Conservation (phyloP, 208 protist species). For the Novymonas esmeraldas region DNA sequence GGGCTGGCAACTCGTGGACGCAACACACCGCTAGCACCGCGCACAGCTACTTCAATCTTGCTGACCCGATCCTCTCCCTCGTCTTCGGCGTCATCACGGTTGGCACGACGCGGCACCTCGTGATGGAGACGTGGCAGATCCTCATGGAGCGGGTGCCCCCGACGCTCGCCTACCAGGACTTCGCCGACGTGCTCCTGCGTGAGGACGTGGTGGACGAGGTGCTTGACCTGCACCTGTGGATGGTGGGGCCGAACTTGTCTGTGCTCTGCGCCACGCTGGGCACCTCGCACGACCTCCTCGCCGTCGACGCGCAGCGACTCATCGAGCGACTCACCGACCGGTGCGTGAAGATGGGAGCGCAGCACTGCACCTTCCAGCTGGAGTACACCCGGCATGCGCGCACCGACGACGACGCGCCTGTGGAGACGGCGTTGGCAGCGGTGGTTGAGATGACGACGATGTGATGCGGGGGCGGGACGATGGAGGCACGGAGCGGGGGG, state of each 20-base stretch:
- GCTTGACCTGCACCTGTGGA: slow-evolving; percentile 25
- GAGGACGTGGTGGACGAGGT: slow-evolving; percentile 21
- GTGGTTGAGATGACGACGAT: too few relatives aligned
- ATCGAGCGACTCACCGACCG: slow-evolving; percentile 23
- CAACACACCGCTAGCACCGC: slow-evolving; percentile 17
- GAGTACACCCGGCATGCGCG: slow-evolving; percentile 15
- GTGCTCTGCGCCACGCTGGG: slow-evolving; percentile 22
- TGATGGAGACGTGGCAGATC: slow-evolving; percentile 18
- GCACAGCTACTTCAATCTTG: slow-evolving; percentile 31
- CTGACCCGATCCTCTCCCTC: slow-evolving; percentile 15
- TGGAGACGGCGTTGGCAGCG: not conserved
- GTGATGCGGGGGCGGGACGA: too few relatives aligned
- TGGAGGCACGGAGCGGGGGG: too few relatives aligned
- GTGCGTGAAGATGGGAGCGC: slow-evolving; percentile 21
- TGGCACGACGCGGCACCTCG: slow-evolving; percentile 23
- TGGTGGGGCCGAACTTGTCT: slow-evolving; percentile 14
- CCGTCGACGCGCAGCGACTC: slow-evolving; percentile 16
- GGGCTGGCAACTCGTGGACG: slow-evolving; percentile 16
- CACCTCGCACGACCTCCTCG: slow-evolving; percentile 8
- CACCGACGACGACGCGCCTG: slow-evolving; percentile 14
- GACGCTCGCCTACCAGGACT: slow-evolving; percentile 19
- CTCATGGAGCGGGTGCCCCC: slow-evolving; percentile 26
- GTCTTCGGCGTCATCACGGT: slow-evolving; percentile 22
- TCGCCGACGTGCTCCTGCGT: slow-evolving; percentile 4
- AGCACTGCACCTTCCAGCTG: slow-evolving; percentile 27